Evolutionary conservation across 2,329 filamentous ascomycete genomes (phyloP), one percentile per base, ranked within the genome.

Genomic region (Cladosporium austrohemisphaericum): DNA sequence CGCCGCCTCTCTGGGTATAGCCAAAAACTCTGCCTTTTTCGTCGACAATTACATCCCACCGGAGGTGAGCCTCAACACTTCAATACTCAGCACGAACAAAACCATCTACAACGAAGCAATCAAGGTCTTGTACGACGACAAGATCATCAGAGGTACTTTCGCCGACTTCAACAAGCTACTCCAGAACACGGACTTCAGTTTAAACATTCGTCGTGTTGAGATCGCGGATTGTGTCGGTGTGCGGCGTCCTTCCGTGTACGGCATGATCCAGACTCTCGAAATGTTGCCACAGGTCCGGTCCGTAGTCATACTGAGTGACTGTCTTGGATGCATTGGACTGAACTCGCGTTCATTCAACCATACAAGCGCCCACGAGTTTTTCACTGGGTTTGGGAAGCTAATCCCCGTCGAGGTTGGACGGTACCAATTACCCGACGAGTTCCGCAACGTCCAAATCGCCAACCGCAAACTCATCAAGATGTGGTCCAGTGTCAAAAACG

Each of bases 61-160:
- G 5, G 11, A 6, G 22, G 19, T 16, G 1, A 14, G n/a, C 3
- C 2, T 25, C 19, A 7, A 18, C 13, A 48, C 37, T 1, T 23
- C 40, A 2, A 54, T 57, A 28, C 38, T 57, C 13, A 44, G 43
- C 1, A 41, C 41, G 10, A 55, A 43, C 33, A 52, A 51, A 44
- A 5, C 43, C 14, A 49, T 51, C 14, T 47, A 49, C 35, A 16
- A 19, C 8, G 51, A 57, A 33, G 49, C 49, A 8, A 29, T 48
- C 9, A 38, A 52, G 3, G 32, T 53, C 4, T 49, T 56, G 38
- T 55, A 50, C 36, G 37, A 50, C 19, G 18, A 29, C 18, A 53
- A 49, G 38, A 47, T n/a, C 14, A 23, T 52, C 22, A 40, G 47
- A 6, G 10, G 29, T 1, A 54, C 36, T 10, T 2, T 16, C 23